Base-by-base conservation (phyloP, 177 flowering plant genomes). In the Tripterygium wilfordii region DNA sequence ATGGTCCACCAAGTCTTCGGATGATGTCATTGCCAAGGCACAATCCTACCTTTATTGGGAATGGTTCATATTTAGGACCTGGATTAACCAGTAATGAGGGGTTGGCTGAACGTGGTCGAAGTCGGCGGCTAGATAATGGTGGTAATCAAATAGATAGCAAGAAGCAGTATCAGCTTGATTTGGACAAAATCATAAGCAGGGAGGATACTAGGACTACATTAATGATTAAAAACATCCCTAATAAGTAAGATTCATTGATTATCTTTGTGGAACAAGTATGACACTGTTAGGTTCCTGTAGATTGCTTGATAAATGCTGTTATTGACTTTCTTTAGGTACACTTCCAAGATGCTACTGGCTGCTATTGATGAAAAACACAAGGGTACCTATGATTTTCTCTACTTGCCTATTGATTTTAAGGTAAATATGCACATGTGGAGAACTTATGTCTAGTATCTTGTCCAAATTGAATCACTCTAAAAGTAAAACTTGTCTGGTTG, bases 351-450 rank as follows among this genome's bases (percentile, higher is more conserved):
- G 99, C 60, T 94, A 58, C 74, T 94, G 39, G 80, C 83, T 53
- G 89, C 97, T 31, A 94, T 94, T 62, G 99, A 94, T 78, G 97
- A 87, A 72, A 75, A 64, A 62, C 91, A 89, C 61, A 54, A 69
- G 56, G 95, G 92, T 31, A 74, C 96, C 44, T 94, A 87, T 43
- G 99, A 94, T 62, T 94, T 94, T 62, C 75, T 94, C 16, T 94
- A 94, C 67, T 65, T 94, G 70, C 99, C 99, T 20, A 94, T 94
- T 66, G 99, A 94, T 56, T 94, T 94, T 53, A 94, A 94, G 96
- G 99, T 86, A 74, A 49, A 36, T 50, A 5, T 45, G 6, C 16
- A n/a, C n/a, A n/a, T 43, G 2, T 45, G 27, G 12, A 3, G 29
- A n/a, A 27, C 19, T 42, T 31, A 25, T 18, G n/a, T 35, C 23